phyloP scores from a whole-genome alignment of 2,329 filamentous ascomycete species.

The Alternaria incomplexa region DNA sequence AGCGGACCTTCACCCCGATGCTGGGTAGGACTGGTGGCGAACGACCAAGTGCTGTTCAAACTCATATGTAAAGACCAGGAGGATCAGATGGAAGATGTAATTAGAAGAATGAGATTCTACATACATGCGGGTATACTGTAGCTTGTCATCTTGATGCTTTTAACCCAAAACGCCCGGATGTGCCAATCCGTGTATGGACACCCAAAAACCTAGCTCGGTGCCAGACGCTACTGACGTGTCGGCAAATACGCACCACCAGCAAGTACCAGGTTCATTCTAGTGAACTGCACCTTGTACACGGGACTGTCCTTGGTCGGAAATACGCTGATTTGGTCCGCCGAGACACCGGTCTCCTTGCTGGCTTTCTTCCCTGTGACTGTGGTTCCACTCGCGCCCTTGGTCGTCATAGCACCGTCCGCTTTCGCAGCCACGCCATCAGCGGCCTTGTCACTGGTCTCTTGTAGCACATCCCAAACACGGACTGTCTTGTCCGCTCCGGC shows the following conservation, averaged over 20 bases:
- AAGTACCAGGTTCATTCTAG: conserved; percentile 91
- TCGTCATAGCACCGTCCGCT: conserved; percentile 59
- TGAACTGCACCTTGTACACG: conserved; percentile 91
- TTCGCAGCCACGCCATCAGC: conserved; percentile 58
- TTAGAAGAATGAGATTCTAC: background rate
- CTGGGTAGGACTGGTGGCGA: background rate
- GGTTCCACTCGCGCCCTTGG: conserved; percentile 56
- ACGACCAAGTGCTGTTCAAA: background rate
- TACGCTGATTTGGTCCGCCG: conserved; percentile 90
- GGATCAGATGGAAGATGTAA: background rate
- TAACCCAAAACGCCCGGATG: background rate
- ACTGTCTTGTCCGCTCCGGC: conserved; percentile 92
- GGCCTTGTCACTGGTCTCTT: conserved; percentile 64
- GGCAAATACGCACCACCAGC: conserved; percentile 76
- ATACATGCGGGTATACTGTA: conserved; percentile 5
- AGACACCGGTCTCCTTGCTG: conserved; percentile 87
- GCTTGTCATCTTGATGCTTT: conserved; percentile 1
- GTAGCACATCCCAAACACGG: conserved; percentile 89
- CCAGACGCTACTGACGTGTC: conserved; percentile 10
- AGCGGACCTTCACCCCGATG: conserved; percentile 17
- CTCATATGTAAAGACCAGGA: background rate
- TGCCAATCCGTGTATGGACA: background rate
- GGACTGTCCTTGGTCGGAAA: conserved; percentile 97
- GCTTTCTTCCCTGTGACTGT: conserved; percentile 66
- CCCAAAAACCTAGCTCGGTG: background rate